Conservation (phyloP, 352 stramenopile genomes). For the Phytophthora citricola region DNA sequence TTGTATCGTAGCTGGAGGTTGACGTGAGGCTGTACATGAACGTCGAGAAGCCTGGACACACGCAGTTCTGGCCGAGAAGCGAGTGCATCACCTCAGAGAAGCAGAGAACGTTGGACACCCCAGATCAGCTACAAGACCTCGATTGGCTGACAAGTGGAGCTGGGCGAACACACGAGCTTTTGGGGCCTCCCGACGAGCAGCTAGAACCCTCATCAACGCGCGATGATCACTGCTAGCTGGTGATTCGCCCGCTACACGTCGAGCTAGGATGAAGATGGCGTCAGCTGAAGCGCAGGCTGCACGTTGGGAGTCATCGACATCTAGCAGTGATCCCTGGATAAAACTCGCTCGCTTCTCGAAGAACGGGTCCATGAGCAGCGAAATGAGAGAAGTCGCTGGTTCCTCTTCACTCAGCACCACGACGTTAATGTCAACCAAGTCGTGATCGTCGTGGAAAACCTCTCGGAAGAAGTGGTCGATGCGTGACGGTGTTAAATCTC, state of each 20-base stretch:
- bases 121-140: slow-evolving; percentile 68
- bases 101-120: slow-evolving; percentile 75
- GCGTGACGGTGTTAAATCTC: slow-evolving; percentile 77
- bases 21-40: slow-evolving; percentile 89
- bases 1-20: slow-evolving; percentile 63
- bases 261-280: slow-evolving; percentile 79
- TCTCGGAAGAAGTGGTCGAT: slow-evolving; percentile 89
- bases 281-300: slow-evolving; percentile 65
- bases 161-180: slow-evolving; percentile 60
- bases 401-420: slow-evolving; percentile 82
- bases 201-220: slow-evolving; percentile 77
- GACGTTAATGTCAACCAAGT: slow-evolving; percentile 81
- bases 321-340: slow-evolving; percentile 79
- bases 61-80: slow-evolving; percentile 80
- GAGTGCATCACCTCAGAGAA: slow-evolving; percentile 86
- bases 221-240: slow-evolving; percentile 72
- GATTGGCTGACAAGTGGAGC: slow-evolving; percentile 80
- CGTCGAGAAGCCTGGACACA: slow-evolving; percentile 86
- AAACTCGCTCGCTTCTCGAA: slow-evolving; percentile 84
- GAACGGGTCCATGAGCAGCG: slow-evolving; percentile 87
- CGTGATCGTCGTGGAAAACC: slow-evolving; percentile 87
- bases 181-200: slow-evolving; percentile 68
- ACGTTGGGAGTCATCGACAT: slow-evolving; percentile 77
- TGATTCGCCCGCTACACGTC: slow-evolving; percentile 66
- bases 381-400: slow-evolving; percentile 70